Evolutionary conservation across 345 rosid species (phyloP).

Genomic region (Pistacia atlantica): DNA sequence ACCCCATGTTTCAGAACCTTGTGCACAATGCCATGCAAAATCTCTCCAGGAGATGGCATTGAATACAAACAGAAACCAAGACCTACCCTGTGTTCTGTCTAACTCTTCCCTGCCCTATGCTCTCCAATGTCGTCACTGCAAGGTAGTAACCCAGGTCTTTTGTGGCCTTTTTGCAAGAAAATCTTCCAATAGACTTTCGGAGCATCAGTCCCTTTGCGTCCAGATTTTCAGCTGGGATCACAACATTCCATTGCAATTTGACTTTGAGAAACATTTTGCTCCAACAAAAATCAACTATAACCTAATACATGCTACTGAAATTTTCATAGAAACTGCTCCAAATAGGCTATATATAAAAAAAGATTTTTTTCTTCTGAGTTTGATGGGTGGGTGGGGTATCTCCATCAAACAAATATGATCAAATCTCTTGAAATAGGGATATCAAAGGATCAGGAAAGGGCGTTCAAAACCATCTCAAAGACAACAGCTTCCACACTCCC

Average conservation of each 20-base stretch:
- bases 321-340: background rate
- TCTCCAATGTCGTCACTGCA: slow-evolving; percentile 59
- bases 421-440: too few relatives aligned
- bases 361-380: too few relatives aligned
- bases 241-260: slow-evolving; percentile 74
- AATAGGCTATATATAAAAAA: too few relatives aligned
- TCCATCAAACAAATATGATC: too few relatives aligned
- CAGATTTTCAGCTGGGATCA: slow-evolving; percentile 64
- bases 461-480: too few relatives aligned
- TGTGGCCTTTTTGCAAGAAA: slow-evolving; percentile 62
- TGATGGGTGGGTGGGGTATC: too few relatives aligned
- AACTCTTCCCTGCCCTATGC: slow-evolving; percentile 73
- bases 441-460: too few relatives aligned
- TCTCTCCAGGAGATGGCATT: slow-evolving; percentile 79
- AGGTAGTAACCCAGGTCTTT: slow-evolving; percentile 72
- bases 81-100: slow-evolving; percentile 73
- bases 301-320: slow-evolving; percentile 2
- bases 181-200: slow-evolving; percentile 60
- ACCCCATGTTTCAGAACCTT: slow-evolving; percentile 84
- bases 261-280: slow-evolving; percentile 71
- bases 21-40: slow-evolving; percentile 68
- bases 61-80: slow-evolving; percentile 68
- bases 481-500: too few relatives aligned
- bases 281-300: slow-evolving; percentile 1
- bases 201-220: slow-evolving; percentile 70